These are phyloP conservation scores for Populus euphratica DNA, from an alignment of 345 rosid species.

Conservation along the genomic window DNA sequence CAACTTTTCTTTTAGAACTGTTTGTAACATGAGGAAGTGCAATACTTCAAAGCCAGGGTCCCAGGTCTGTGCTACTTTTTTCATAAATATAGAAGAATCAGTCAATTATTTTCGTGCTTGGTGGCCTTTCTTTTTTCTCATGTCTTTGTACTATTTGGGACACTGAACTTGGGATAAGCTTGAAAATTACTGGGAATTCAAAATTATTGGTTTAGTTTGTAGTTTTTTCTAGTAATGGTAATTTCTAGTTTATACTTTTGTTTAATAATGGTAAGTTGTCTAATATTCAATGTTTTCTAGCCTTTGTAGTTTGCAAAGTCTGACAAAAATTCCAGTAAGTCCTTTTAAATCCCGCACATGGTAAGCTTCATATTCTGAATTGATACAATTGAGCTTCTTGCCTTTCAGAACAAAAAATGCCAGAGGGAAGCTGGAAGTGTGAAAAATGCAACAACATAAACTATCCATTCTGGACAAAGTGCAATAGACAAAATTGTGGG, in stretches of 20 bases:
- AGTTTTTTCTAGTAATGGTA: background rate
- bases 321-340: constrained; percentile 81
- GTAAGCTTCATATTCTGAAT: constrained; percentile 11
- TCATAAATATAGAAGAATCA: background rate
- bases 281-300: constrained; percentile 22
- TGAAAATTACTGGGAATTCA: background rate
- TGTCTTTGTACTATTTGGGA: background rate
- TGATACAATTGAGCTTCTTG: constrained; percentile 19
- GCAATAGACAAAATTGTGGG: constrained; percentile 96
- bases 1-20: constrained; percentile 87
- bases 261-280: background rate
- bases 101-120: background rate
- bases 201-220: background rate
- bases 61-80: constrained; percentile 56
- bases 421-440: constrained; percentile 99
- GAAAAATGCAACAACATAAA: constrained; percentile 92
- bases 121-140: background rate
- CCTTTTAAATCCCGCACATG: constrained; percentile 5
- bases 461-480: constrained; percentile 94
- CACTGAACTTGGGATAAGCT: background rate
- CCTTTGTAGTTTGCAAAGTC: constrained; percentile 58
- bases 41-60: constrained; percentile 94
- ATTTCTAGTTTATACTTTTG: background rate
- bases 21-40: constrained; percentile 99
- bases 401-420: constrained; percentile 85